Evolutionary conservation across 345 rosid genomes (phyloP), one percentile per base, ranked within the genome.

Genomic region (Arabis alpina): DNA sequence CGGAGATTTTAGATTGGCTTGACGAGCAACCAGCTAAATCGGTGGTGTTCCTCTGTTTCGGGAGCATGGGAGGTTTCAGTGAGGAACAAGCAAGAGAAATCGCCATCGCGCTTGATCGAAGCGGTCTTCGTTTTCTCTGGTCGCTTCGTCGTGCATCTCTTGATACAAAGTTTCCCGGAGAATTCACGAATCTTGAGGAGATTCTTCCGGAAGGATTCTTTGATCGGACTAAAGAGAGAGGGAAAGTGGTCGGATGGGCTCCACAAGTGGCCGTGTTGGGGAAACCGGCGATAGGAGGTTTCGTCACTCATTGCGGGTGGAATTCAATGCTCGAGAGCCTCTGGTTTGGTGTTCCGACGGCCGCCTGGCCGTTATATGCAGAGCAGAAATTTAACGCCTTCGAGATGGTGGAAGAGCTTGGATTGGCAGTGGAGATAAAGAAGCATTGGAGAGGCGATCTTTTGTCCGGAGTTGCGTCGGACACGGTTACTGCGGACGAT

Each of bases 301-400:
- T 87, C 13, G 79, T 85, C 3, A 37, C 88, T 6, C 88, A 88
- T 16, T 82, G 88, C 8, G 90, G 90, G 2, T 87, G 91, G 91
- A 84, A 86, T 52, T 88, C 94, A 0, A 76, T 30, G 0, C 24
- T 86, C 3, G 91, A 88, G 71, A 82, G 86, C 23, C 32, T 85
- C 14, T 83, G 88, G 88, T 81, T 76, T 14, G 87, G 85, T 2
- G 84, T 83, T 19, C 88, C 85, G 0, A 60, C 72, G 0, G 85
- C 86, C 2, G 68, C 83, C 0, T 83, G 89, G 88, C 95, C 91
- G 27, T 66, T 74, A 1, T 69, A 64, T n/a, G 68, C 71, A 0
- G 88, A 88, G 55, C 95, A 88, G 23, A 87, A 82, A 32, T 41
- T 86, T 12, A 86, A 86, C n/a, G 86, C 89, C 0, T 88, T 86